Conservation (phyloP, 75 land plant genomes). For the Ceratopteris richardii region DNA sequence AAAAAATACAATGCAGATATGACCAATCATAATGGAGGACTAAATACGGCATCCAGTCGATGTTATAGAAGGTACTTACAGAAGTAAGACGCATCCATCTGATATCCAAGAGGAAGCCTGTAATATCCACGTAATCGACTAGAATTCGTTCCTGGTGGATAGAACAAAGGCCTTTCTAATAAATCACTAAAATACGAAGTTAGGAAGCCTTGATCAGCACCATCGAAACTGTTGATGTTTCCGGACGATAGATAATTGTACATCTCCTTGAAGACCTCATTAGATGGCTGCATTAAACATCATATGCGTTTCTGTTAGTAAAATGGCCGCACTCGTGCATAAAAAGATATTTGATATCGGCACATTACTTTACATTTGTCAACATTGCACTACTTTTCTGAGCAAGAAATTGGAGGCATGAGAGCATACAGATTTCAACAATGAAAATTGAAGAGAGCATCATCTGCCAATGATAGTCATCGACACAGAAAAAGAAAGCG, state of each 20-base stretch:
- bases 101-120: slow-evolving; percentile 34
- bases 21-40: too few relatives aligned
- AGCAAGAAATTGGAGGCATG: too few relatives aligned
- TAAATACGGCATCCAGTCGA: too few relatives aligned
- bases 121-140: slow-evolving; percentile 21
- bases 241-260: slow-evolving; percentile 9
- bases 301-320: too few relatives aligned
- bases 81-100: slow-evolving; percentile 40
- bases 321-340: too few relatives aligned
- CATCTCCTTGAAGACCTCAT: slow-evolving; percentile 27
- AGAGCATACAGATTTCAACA: too few relatives aligned
- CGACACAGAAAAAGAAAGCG: too few relatives aligned
- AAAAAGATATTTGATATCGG: not conserved
- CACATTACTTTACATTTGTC: not conserved
- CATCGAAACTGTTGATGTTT: slow-evolving; percentile 19
- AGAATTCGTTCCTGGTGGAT: slow-evolving; percentile 19
- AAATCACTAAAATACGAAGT: slow-evolving; percentile 22
- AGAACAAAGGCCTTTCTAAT: slow-evolving; percentile 26
- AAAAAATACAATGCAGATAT: too few relatives aligned
- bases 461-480: too few relatives aligned
- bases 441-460: not conserved
- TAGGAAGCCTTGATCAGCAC: slow-evolving; percentile 36
- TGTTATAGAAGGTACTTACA: slow-evolving; percentile 23
- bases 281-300: slow-evolving; percentile 28
- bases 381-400: too few relatives aligned